Evolutionary conservation across 2,329 filamentous ascomycete species (phyloP), one percentile per base, ranked within the genome.

Genomic region (Talaromyces sp.): DNA sequence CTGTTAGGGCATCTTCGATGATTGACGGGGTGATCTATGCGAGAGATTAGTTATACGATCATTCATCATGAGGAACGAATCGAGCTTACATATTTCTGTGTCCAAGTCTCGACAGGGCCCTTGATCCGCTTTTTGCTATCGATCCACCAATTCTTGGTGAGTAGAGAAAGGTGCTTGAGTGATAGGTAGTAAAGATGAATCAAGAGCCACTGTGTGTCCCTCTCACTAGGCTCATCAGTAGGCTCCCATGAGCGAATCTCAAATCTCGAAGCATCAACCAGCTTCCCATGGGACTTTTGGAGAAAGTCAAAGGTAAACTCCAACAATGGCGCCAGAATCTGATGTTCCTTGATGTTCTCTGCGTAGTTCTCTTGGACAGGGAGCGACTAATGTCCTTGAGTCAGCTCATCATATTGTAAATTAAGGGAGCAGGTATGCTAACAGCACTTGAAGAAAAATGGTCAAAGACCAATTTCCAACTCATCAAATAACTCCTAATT

Each of bases 391-490:
- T 1, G 27, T 31, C 50, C 33, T 19, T 4, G 41, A 11, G 61
- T 80, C 67, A 79, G 74, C 66, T 54, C 35, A 15, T 35, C 47
- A 9, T n/a, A 56, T 54, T 25, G 27, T 11, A 58, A 6, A 17
- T 19, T 11, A 41, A 22, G 6, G 22, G 4, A 15, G 8, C 4
- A 33, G 57, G 59, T 60, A 69, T 74, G 68, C 78, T 72, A 80
- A 85, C 83, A 13, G 93, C 88, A 22, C 88, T 87, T 19, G 83
- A 82, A 73, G 84, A 82, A 73, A 94, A 96, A 52, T 94, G 89
- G 70, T 96, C 92, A 73, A 96, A 98, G 0, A 97, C 84, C 1
- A 98, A 83, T 68, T 91, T 87, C 95, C 95, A 99, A 11, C 92
- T 90, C 33, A 97, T 82, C 2, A 99, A 83, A 72, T 97, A 99